Conservation (phyloP, 2,329 filamentous ascomycete genomes). For the Leptographium radiaticola region DNA sequence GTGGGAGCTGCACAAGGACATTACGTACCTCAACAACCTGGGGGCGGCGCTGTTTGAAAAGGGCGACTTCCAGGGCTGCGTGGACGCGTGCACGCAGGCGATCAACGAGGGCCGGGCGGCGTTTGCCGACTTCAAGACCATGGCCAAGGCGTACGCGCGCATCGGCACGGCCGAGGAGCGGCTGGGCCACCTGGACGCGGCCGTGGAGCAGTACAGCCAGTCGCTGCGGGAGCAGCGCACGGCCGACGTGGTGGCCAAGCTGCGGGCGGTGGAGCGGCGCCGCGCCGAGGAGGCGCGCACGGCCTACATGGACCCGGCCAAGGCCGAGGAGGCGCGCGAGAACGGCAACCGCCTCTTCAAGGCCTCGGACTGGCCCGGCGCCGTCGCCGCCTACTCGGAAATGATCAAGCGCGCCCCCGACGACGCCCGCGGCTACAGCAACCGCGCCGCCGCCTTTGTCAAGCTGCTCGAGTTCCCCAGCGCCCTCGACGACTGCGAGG, state of each 20-base stretch:
- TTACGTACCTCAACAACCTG: constrained; percentile 94
- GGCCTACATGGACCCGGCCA: constrained; percentile 77
- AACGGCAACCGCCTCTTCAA: constrained; percentile 97
- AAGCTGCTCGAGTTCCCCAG: constrained; percentile 94
- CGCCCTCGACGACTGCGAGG: constrained; percentile 83
- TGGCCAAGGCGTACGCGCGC: constrained; percentile 94
- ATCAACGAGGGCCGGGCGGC: constrained; percentile 80
- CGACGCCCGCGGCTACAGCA: constrained; percentile 89
- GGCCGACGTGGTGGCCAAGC: constrained; percentile 83
- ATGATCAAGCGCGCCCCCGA: constrained; percentile 94
- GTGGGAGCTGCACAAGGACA: constrained; percentile 90
- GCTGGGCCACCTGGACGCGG: constrained; percentile 62
- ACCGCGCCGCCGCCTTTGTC: constrained; percentile 91
- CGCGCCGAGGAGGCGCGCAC: constrained; percentile 64
- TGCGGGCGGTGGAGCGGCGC: constrained; percentile 77
- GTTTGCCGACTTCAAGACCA: constrained; percentile 93
- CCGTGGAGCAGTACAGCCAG: constrained; percentile 82
- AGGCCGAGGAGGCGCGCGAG: constrained; percentile 91
- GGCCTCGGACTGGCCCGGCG: constrained; percentile 86
- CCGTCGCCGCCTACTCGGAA: constrained; percentile 86
- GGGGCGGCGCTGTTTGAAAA: constrained; percentile 93
- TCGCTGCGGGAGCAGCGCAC: constrained; percentile 95
- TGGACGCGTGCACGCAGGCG: constrained; percentile 78
- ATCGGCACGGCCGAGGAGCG: constrained; percentile 94
- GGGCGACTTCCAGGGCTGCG: constrained; percentile 78